Evolutionary conservation across 305 asterid genomes (phyloP), one percentile per base, ranked within the genome.

Genomic region (Euphrasia arctica): DNA sequence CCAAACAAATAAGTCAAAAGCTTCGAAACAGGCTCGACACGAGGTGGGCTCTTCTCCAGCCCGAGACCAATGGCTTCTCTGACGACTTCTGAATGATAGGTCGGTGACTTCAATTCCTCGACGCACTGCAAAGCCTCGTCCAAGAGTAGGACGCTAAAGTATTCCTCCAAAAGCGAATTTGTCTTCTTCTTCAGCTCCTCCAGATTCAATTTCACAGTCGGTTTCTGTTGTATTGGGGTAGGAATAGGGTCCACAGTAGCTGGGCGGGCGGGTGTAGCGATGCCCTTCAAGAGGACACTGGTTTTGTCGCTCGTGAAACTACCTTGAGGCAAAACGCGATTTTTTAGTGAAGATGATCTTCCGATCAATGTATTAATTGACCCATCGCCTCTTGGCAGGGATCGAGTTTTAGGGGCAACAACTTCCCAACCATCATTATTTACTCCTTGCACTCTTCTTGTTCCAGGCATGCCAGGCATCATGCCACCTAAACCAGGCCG

Each of bases 381-480:
- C 4, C 3, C 34, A 31, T 31, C 4, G 34, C 34, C 34, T 31
- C 34, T 31, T 31, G 34, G 4, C 3, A 2, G 3, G 34, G 34
- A 31, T 31, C 34, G 34, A 4, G 3, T 31, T 31, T 31, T 31
- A 4, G 34, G 34, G 34, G 0, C 34, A 2, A 1, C 34, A 2
- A 31, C 34, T 31, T 31, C 34, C 34, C 34, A 31, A 2, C 34
- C 34, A 31, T 31, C 4, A 4, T 31, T 31, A 2, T 31, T 4
- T 2, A 31, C 34, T 31, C 34, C 34, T 31, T 3, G 34, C 34
- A 31, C 4, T 31, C 34, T 31, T 31, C 34, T 31, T 31, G 34
- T 31, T 31, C 89, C 95, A 0, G 97, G 97, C 95, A 83, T 86
- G 66, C 97, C 97, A 0, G 97, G 96, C 92, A 88, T 88, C 89